Conservation (phyloP, 257 asterid genomes). For the Nicotiana paniculata region DNA sequence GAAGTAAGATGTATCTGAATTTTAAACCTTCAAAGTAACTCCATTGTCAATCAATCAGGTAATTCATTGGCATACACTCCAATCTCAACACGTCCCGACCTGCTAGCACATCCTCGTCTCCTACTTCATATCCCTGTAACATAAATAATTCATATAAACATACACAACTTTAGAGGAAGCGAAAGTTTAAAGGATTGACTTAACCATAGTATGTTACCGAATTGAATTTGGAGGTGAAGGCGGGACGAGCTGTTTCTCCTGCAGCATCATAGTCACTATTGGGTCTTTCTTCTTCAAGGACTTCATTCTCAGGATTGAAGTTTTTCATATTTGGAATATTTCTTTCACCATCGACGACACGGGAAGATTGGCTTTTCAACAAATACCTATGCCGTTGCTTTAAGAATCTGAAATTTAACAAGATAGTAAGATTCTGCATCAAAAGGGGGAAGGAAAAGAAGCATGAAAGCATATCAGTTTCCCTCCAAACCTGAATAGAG, state of each 20-base stretch:
- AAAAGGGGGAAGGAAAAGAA: no score
- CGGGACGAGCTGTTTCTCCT: neutral
- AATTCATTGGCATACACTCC: conserved; percentile 8
- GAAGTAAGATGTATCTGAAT: neutral
- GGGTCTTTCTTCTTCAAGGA: neutral
- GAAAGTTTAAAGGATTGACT: neutral
- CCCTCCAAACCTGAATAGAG: no score
- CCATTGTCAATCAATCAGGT: conserved; percentile 2
- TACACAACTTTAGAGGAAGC: neutral
- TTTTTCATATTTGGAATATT: neutral
- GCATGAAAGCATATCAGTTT: no score
- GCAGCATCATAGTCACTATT: neutral
- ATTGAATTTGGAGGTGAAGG: neutral
- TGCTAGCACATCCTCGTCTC: neutral
- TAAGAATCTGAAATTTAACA: conserved; percentile 38
- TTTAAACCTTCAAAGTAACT: conserved; percentile 22
- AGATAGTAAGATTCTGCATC: neutral
- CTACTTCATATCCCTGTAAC: neutral
- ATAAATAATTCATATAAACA: neutral
- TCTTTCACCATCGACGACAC: neutral
- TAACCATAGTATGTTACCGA: neutral
- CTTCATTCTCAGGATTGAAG: neutral
- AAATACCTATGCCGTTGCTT: conserved; percentile 28
- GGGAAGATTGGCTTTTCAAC: conserved; percentile 9
- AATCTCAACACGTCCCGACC: conserved; percentile 1